Conservation (phyloP, 176 grass and related monocot species). For the Elymus sibiricus region DNA sequence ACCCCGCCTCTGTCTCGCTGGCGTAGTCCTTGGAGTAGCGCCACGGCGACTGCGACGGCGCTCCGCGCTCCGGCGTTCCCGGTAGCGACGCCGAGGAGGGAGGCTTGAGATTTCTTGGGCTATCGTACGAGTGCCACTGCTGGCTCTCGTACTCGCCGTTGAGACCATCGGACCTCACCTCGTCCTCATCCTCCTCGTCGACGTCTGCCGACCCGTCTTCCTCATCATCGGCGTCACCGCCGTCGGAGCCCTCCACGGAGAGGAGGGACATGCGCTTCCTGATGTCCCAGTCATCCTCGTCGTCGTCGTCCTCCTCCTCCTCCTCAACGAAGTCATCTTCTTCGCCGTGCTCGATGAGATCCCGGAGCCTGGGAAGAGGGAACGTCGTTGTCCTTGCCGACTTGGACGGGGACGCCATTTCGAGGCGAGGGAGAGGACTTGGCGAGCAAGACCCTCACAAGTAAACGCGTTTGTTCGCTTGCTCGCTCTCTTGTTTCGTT, state of each 20-base stretch:
- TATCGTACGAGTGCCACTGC: background rate
- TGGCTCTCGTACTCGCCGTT: background rate
- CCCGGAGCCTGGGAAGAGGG: conserved; percentile 18
- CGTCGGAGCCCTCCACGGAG: conserved; percentile 55
- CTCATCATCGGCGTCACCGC: conserved; percentile 55
- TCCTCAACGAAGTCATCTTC: conserved; percentile 8
- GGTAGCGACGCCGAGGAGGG: conserved; percentile 32
- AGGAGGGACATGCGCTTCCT: conserved; percentile 48
- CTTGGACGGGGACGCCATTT: conserved; percentile 34
- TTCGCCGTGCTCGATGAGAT: conserved; percentile 35
- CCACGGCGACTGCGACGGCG: conserved; percentile 7
- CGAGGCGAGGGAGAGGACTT: conserved; percentile 14
- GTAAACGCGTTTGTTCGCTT: conserved; percentile 23
- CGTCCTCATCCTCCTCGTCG: background rate
- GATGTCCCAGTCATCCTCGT: conserved; percentile 33
- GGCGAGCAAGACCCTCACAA: background rate
- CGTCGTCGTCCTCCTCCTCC: background rate
- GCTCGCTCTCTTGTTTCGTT: conserved; percentile 3
- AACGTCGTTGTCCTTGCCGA: background rate
- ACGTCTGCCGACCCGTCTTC: background rate
- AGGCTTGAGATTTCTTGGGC: background rate
- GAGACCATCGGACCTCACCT: conserved; percentile 24
- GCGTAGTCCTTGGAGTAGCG: conserved; percentile 44
- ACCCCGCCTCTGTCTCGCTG: conserved; percentile 56
- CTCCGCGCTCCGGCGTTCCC: conserved; percentile 44